Evolutionary conservation across 2,329 filamentous ascomycete species (phyloP).

Genomic region (Trichoderma sp.): DNA sequence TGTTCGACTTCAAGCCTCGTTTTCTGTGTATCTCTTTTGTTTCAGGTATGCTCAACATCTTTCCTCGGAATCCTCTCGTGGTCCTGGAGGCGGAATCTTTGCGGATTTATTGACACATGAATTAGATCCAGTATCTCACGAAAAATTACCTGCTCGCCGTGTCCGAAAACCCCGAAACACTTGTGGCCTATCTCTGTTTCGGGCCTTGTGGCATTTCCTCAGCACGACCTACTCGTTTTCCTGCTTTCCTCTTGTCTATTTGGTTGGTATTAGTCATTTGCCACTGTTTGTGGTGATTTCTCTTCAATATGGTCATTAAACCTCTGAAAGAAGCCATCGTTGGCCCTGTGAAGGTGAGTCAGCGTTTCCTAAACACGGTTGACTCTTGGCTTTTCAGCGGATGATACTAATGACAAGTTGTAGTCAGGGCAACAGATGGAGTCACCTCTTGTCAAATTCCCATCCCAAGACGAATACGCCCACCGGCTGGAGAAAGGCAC

Average conservation of each 20-base stretch:
- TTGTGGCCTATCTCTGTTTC: neutral
- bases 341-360: neutral
- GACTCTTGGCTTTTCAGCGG: neutral
- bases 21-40: neutral
- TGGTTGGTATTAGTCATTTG: neutral
- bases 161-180: neutral
- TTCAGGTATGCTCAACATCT: neutral
- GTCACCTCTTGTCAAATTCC: conserved; percentile 29
- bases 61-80: neutral
- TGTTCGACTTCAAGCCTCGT: neutral
- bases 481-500: conserved; percentile 38
- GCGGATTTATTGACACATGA: neutral
- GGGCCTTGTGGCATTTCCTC: neutral
- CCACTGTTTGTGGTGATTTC: neutral
- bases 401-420: neutral
- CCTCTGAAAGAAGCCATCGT: neutral
- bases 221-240: too few species aligned
- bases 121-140: neutral
- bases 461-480: conserved; percentile 32
- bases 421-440: neutral
- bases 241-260: neutral
- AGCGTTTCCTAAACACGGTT: neutral
- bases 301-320: neutral
- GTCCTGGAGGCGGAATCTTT: too few species aligned
- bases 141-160: neutral